A percentile compares a stretch with the other conserved stretches of the same genome.
Conservation (phyloP, 768 basidiomycete species). For the Paxillus involutus region DNA sequence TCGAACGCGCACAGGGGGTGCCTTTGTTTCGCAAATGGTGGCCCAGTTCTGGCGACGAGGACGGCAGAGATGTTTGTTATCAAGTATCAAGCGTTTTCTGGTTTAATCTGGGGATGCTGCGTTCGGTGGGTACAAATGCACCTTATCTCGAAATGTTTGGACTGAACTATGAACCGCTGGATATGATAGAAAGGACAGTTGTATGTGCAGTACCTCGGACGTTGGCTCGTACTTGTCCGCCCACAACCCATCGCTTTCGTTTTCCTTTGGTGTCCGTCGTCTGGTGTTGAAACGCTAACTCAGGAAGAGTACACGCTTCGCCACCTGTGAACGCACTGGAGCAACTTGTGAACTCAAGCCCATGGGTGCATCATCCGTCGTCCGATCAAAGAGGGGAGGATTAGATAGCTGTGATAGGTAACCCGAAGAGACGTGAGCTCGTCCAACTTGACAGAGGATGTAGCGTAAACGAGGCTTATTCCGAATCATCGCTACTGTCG, state of each 20-base stretch:
- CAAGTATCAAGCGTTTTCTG: too few relatives aligned
- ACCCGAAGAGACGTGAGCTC: background rate
- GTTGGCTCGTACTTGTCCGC: slow-evolving; percentile 63
- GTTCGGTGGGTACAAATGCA: too few relatives aligned
- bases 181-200: too few relatives aligned
- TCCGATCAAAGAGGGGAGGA: slow-evolving; percentile 22
- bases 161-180: too few relatives aligned
- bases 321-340: background rate
- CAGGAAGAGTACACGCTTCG: background rate
- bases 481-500: too few relatives aligned
- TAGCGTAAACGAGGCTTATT: slow-evolving; percentile 3
- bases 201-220: slow-evolving; percentile 42
- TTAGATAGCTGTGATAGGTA: slow-evolving; percentile 17
- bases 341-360: slow-evolving; percentile 7
- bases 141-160: too few relatives aligned
- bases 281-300: background rate
- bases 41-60: too few relatives aligned
- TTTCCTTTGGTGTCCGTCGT: slow-evolving; percentile 25
- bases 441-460: background rate
- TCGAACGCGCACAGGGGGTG: too few relatives aligned
- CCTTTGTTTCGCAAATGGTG: too few relatives aligned
- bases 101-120: too few relatives aligned
- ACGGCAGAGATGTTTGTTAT: too few relatives aligned
- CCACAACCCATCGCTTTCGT: slow-evolving; percentile 48
- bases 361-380: slow-evolving; percentile 8